A percentile compares a stretch with the other conserved stretches of the same genome.
These are phyloP conservation scores for Fusarium goolgardi DNA, from an alignment of 2,329 filamentous ascomycete genomes.

Conservation along the genomic window DNA sequence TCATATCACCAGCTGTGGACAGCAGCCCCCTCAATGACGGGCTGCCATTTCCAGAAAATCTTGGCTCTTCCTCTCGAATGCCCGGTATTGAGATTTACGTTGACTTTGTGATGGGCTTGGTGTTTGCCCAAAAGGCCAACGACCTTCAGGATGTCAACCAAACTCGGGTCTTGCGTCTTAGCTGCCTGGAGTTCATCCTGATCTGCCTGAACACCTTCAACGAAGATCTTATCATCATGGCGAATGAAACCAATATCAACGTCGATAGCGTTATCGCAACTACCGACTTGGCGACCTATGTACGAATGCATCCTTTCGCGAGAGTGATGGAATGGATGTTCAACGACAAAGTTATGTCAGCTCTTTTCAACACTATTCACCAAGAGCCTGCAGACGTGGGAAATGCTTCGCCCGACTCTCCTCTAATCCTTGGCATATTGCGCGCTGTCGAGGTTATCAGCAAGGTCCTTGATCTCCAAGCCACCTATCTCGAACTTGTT, in stretches of 20 bases:
- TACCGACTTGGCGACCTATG: slow-evolving; percentile 81
- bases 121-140: slow-evolving; percentile 75
- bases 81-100: slow-evolving; percentile 92
- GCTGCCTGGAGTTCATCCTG: slow-evolving; percentile 85
- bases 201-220: slow-evolving; percentile 89
- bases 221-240: slow-evolving; percentile 88
- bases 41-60: slow-evolving; percentile 86
- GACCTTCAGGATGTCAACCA: slow-evolving; percentile 76
- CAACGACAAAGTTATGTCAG: slow-evolving; percentile 86
- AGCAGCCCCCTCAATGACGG: slow-evolving; percentile 75
- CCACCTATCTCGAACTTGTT: slow-evolving; percentile 91
- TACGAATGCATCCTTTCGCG: slow-evolving; percentile 89
- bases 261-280: slow-evolving; percentile 81
- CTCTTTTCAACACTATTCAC: slow-evolving; percentile 82
- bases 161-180: slow-evolving; percentile 77
- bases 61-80: slow-evolving; percentile 79
- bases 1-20: slow-evolving; percentile 74
- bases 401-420: slow-evolving; percentile 79
- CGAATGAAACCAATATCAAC: slow-evolving; percentile 79
- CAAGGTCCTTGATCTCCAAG: slow-evolving; percentile 84
- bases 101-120: slow-evolving; percentile 86
- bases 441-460: slow-evolving; percentile 87
- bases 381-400: slow-evolving; percentile 79
- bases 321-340: slow-evolving; percentile 99
- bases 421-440: slow-evolving; percentile 81